Evolutionary conservation across 495 filamentous ascomycete species (phyloP).

Genomic region (Penicillium ochrochloron): DNA sequence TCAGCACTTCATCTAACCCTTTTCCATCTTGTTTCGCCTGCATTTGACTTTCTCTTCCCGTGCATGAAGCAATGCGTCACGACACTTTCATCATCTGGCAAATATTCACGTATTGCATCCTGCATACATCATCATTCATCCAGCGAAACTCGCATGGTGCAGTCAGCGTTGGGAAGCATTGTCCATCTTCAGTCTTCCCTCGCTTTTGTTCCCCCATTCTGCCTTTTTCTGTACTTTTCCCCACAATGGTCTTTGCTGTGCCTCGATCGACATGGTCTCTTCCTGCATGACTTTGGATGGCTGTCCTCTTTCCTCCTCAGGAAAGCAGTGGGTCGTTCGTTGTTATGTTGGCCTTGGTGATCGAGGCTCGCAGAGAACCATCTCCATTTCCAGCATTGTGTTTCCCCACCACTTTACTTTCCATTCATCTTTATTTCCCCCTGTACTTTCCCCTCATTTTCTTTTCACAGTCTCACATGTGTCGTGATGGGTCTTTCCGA

Average conservation of each 20-base stretch:
- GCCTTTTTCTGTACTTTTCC: constrained; percentile 24
- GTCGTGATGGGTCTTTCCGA: constrained; percentile 20
- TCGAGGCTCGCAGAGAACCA: constrained; percentile 5
- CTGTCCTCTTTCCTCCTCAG: background rate
- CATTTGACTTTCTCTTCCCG: constrained; percentile 17
- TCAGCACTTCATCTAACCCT: constrained; percentile 31
- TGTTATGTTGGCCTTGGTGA: constrained; percentile 16
- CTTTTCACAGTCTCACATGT: constrained; percentile 15
- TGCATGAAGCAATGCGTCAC: constrained; percentile 31
- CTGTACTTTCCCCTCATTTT: constrained; percentile 18
- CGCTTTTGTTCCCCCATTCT: constrained; percentile 18
- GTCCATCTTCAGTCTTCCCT: constrained; percentile 15
- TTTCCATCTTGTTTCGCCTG: constrained; percentile 22
- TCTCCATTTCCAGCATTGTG: constrained; percentile 33
- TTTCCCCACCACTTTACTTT: constrained; percentile 32
- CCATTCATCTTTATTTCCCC: constrained; percentile 6
- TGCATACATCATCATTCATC: constrained; percentile 21
- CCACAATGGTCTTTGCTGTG: constrained; percentile 13
- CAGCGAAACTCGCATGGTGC: constrained; percentile 24
- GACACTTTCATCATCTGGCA: constrained; percentile 21
- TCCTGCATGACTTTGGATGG: constrained; percentile 9
- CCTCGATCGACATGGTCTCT: constrained; percentile 3
- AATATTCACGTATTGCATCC: constrained; percentile 30
- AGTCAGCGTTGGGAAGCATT: constrained; percentile 16
- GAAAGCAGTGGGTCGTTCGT: background rate